phyloP scores from a whole-genome alignment of 768 basidiomycete genomes.

The Suillus clintonianus region DNA sequence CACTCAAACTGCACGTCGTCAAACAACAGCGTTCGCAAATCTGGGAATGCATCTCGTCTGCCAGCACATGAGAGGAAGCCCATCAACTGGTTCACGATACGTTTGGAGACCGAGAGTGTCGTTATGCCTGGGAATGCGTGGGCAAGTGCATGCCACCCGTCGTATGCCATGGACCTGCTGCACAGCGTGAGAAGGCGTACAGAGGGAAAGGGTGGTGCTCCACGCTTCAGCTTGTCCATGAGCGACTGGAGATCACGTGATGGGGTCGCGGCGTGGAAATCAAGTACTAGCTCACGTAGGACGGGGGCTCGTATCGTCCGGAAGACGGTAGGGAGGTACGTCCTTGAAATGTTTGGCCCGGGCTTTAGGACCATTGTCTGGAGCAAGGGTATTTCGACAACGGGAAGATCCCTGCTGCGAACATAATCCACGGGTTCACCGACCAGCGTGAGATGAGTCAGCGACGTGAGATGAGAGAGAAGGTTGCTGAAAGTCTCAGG shows the following conservation, averaged over 20 bases:
- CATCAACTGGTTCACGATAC: constrained; percentile 23
- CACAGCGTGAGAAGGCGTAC: constrained; percentile 21
- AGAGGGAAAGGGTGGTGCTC: constrained; percentile 24
- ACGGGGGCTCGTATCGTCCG: constrained; percentile 24
- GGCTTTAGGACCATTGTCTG: constrained; percentile 23
- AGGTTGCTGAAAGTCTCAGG: constrained; percentile 20
- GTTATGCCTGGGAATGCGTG: constrained; percentile 26
- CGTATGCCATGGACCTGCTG: constrained; percentile 26
- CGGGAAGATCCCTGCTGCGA: constrained; percentile 6
- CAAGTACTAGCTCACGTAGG: constrained; percentile 24
- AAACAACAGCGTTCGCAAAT: constrained; percentile 17
- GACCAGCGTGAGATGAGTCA: constrained; percentile 24
- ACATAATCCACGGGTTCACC: constrained; percentile 31
- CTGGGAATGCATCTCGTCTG: constrained; percentile 28
- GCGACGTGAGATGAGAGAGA: constrained; percentile 21
- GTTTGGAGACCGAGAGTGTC: constrained; percentile 27
- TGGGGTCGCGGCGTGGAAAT: constrained; percentile 26
- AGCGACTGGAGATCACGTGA: constrained; percentile 30
- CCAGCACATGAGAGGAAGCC: constrained; percentile 25
- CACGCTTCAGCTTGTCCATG: constrained; percentile 28
- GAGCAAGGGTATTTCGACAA: constrained; percentile 20
- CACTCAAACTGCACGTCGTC: constrained; percentile 30
- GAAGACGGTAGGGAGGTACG: constrained; percentile 26
- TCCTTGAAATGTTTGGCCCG: constrained; percentile 28
- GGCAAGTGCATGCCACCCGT: constrained; percentile 23